Conservation (phyloP, 345 rosid genomes). For the Reutealis trisperma region DNA sequence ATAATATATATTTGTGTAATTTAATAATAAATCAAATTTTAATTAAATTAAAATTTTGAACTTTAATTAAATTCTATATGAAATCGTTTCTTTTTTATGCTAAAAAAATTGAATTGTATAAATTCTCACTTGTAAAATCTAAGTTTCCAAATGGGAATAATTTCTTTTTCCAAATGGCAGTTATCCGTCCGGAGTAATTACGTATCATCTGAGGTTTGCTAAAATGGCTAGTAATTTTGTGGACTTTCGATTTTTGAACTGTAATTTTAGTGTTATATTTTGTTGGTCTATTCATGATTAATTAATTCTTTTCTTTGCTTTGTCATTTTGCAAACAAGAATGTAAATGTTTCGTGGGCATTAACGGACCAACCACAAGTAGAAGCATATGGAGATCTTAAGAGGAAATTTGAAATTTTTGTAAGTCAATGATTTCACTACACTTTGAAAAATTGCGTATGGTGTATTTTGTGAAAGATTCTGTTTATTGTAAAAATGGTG, state of each 20-base stretch:
- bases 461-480: background rate
- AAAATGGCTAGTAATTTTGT: background rate
- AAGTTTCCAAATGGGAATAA: too few species aligned
- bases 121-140: too few species aligned
- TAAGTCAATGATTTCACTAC: conserved; percentile 37
- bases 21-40: too few species aligned
- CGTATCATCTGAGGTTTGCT: background rate
- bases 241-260: background rate
- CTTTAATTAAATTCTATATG: too few species aligned
- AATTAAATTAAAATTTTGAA: too few species aligned
- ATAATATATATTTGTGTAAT: too few species aligned
- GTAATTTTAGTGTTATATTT: background rate
- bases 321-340: conserved; percentile 28
- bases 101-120: too few species aligned
- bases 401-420: conserved; percentile 57
- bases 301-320: conserved; percentile 1
- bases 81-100: too few species aligned
- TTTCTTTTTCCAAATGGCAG: too few species aligned
- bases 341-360: conserved; percentile 5
- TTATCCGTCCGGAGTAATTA: background rate
- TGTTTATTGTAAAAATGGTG: conserved; percentile 9
- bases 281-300: background rate
- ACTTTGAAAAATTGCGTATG: background rate
- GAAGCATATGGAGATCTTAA: conserved; percentile 50
- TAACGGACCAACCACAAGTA: conserved; percentile 24